These are phyloP conservation scores for Monosporozyma aerobia DNA, from an alignment of 805 yeast genomes.

Conservation along the genomic window DNA sequence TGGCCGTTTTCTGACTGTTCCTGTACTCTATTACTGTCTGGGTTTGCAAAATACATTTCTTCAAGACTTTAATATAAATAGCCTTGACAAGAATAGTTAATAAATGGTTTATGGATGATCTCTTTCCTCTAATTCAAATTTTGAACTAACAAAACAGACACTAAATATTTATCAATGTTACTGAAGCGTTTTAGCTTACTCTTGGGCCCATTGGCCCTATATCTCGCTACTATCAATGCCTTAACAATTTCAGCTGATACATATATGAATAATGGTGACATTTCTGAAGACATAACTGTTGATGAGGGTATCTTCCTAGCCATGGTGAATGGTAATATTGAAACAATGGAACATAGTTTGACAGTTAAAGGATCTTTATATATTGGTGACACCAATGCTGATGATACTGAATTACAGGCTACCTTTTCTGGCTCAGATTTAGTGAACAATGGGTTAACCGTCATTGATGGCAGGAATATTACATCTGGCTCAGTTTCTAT, in stretches of 20 bases:
- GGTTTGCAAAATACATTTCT: background rate
- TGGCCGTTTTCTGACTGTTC: no score
- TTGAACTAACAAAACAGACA: background rate
- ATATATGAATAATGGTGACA: background rate
- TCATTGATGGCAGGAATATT: conserved; percentile 8
- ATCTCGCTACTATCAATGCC: background rate
- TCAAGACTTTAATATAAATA: background rate
- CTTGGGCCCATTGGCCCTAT: background rate
- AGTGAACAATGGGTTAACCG: conserved; percentile 9
- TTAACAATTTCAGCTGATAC: background rate
- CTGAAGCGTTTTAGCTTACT: background rate
- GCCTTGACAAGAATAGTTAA: background rate
- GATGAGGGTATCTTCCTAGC: conserved; percentile 7
- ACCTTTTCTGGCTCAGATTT: conserved; percentile 4
- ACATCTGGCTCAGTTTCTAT: conserved; percentile 4
- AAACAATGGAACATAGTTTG: conserved; percentile 2
- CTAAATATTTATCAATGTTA: background rate
- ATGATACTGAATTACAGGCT: conserved; percentile 3
- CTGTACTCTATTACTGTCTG: no score
- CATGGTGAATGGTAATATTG: conserved; percentile 6
- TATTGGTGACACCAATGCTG: conserved; percentile 7
- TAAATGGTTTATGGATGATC: background rate
- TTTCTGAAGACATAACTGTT: conserved; percentile 3
- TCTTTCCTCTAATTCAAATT: background rate
- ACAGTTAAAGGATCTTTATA: conserved; percentile 8